A percentile compares a stretch with the other conserved stretches of the same genome.
Evolutionary conservation across 768 basidiomycete species (phyloP).

Genomic region (Lactifluus rugatus): DNA sequence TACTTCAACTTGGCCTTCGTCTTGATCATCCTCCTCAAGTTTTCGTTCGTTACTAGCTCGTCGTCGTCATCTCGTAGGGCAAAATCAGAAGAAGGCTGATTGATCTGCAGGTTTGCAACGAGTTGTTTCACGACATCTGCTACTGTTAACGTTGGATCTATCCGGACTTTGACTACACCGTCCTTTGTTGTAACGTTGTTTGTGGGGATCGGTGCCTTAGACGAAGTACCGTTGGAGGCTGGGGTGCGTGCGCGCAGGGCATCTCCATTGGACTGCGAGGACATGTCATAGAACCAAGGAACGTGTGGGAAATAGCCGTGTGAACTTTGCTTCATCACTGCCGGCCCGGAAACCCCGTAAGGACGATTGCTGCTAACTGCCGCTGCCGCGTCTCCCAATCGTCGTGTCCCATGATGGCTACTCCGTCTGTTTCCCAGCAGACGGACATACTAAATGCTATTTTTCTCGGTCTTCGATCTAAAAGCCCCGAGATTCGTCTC

Average conservation of each 20-base stretch:
- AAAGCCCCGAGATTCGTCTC: constrained; percentile 51
- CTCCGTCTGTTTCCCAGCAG: constrained; percentile 45
- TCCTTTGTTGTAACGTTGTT: constrained; percentile 76
- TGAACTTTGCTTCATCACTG: background rate
- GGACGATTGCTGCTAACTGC: background rate
- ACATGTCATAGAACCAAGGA: constrained; percentile 6
- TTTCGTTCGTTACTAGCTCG: constrained; percentile 81
- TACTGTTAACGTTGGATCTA: constrained; percentile 75
- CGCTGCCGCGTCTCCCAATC: background rate
- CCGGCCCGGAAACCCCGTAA: background rate
- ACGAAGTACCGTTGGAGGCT: constrained; percentile 17
- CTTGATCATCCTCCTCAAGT: constrained; percentile 73
- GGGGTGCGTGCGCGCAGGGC: background rate
- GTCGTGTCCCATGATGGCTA: constrained; percentile 42
- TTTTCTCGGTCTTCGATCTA: constrained; percentile 56
- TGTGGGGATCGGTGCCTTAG: constrained; percentile 58
- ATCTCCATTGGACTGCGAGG: constrained; percentile 9
- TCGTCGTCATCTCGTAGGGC: constrained; percentile 76
- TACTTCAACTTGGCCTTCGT: constrained; percentile 72
- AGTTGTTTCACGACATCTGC: constrained; percentile 80
- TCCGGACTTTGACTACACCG: constrained; percentile 73
- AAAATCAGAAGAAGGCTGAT: constrained; percentile 60
- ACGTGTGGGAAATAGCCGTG: background rate
- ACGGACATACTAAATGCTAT: constrained; percentile 55
- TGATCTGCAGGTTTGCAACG: constrained; percentile 70